Evolutionary conservation across 2,329 filamentous ascomycete species (phyloP).

Genomic region (Ascochyta lentis): DNA sequence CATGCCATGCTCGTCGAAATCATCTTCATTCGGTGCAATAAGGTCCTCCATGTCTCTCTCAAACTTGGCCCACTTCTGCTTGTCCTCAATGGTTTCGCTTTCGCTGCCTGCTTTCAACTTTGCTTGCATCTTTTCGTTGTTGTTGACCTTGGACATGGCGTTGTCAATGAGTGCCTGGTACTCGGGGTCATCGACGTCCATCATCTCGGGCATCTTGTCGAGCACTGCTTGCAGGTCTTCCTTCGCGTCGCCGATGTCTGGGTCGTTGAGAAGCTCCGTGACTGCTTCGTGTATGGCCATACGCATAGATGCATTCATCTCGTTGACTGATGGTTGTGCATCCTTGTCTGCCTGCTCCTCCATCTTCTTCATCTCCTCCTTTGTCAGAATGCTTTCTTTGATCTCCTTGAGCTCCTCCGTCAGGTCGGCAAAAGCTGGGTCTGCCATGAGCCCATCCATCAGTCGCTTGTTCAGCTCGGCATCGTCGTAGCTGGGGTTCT

Average conservation of each 20-base stretch:
- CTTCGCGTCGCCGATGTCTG: conserved; percentile 31
- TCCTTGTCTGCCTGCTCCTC: conserved; percentile 14
- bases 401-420: conserved; percentile 36
- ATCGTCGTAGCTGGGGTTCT: conserved; percentile 40
- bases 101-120: conserved; percentile 26
- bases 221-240: conserved; percentile 34
- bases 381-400: conserved; percentile 30
- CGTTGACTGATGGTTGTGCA: conserved; percentile 22
- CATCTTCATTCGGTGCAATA: conserved; percentile 13
- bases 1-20: conserved; percentile 14
- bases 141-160: conserved; percentile 31
- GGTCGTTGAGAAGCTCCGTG: conserved; percentile 38
- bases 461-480: conserved; percentile 33
- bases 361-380: conserved; percentile 5
- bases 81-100: conserved; percentile 16
- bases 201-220: conserved; percentile 29
- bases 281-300: conserved; percentile 30
- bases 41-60: conserved; percentile 17
- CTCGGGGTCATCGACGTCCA: conserved; percentile 28
- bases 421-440: conserved; percentile 41
- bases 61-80: conserved; percentile 16
- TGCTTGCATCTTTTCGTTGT: conserved; percentile 28
- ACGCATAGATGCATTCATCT: conserved; percentile 25
- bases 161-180: conserved; percentile 30
- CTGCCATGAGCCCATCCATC: conserved; percentile 36